phyloP scores from a whole-genome alignment of 2,329 filamentous ascomycete species.

The Cryphonectria naterciae region DNA sequence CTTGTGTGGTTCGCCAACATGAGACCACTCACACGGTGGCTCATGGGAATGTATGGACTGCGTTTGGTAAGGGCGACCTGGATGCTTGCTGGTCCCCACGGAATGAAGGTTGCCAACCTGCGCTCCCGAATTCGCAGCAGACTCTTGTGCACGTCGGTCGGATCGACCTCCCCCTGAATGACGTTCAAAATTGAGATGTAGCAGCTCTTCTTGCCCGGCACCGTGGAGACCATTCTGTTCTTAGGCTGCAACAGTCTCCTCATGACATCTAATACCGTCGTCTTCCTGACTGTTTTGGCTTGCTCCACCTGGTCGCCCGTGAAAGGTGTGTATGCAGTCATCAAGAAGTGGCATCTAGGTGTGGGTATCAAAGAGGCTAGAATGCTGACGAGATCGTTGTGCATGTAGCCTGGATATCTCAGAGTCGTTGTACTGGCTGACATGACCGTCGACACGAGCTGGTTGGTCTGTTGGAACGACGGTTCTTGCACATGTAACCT shows the following conservation, averaged over 20 bases:
- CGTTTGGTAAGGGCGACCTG: slow-evolving; percentile 96
- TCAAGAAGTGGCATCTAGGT: slow-evolving; percentile 95
- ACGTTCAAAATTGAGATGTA: slow-evolving; percentile 99
- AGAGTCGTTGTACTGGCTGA: slow-evolving; percentile 96
- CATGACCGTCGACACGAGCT: slow-evolving; percentile 97
- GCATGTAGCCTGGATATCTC: slow-evolving; percentile 98
- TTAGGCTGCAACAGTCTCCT: slow-evolving; percentile 92
- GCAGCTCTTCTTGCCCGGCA: slow-evolving; percentile 94
- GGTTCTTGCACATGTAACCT: slow-evolving; percentile 93
- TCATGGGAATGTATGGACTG: slow-evolving; percentile 92
- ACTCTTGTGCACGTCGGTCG: slow-evolving; percentile 98
- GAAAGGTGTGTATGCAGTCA: slow-evolving; percentile 98
- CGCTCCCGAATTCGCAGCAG: slow-evolving; percentile 93
- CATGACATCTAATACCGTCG: slow-evolving; percentile 98
- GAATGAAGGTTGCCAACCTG: slow-evolving; percentile 92
- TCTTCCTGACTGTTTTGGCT: slow-evolving; percentile 97
- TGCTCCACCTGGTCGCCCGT: slow-evolving; percentile 95
- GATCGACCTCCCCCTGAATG: slow-evolving; percentile 97
- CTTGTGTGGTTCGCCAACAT: slow-evolving; percentile 99
- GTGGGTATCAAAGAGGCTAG: slow-evolving; percentile 95
- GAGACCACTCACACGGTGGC: slow-evolving; percentile 89
- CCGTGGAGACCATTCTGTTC: slow-evolving; percentile 98
- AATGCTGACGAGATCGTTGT: slow-evolving; percentile 98
- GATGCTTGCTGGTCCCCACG: slow-evolving; percentile 97
- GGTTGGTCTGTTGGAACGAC: slow-evolving; percentile 96